Evolutionary conservation across 2,329 filamentous ascomycete species (phyloP).

Genomic region (Podosphaera xanthii): DNA sequence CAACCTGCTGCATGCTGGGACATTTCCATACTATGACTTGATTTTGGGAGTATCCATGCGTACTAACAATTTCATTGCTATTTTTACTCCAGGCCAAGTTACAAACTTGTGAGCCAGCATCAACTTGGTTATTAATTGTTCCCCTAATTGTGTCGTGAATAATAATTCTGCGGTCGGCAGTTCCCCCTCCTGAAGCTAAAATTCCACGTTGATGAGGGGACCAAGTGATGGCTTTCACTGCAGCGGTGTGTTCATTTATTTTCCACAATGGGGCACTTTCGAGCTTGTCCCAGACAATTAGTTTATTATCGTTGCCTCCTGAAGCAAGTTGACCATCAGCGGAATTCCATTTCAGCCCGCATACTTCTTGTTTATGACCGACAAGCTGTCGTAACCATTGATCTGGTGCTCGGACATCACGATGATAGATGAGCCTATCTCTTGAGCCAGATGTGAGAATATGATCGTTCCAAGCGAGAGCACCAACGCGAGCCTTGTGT

Average conservation of each 20-base stretch:
- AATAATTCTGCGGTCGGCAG: conserved; percentile 85
- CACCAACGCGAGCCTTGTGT: conserved; percentile 78
- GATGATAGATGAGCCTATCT: conserved; percentile 82
- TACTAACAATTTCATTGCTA: conserved; percentile 91
- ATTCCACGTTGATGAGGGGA: conserved; percentile 87
- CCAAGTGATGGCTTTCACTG: conserved; percentile 95
- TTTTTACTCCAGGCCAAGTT: conserved; percentile 95
- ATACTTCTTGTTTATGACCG: conserved; percentile 95
- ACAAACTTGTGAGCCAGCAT: conserved; percentile 96
- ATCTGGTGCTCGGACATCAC: conserved; percentile 78
- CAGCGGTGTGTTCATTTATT: conserved; percentile 83
- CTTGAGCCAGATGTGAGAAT: conserved; percentile 89
- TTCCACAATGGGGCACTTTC: conserved; percentile 83
- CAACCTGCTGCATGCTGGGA: conserved; percentile 91
- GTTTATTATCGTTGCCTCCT: conserved; percentile 94
- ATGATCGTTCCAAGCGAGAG: conserved; percentile 92
- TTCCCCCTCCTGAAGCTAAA: conserved; percentile 87
- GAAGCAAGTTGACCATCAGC: conserved; percentile 88
- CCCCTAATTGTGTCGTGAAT: conserved; percentile 94
- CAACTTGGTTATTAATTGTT: conserved; percentile 60
- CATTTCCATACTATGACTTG: conserved; percentile 99
- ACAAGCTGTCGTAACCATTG: conserved; percentile 73
- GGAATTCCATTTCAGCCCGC: conserved; percentile 88
- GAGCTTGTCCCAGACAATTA: conserved; percentile 96
- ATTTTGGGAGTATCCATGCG: conserved; percentile 92